Evolutionary conservation across 164 flowering plant species (phyloP), one percentile per base, ranked within the genome.

Genomic region (Chimonanthus praecox): DNA sequence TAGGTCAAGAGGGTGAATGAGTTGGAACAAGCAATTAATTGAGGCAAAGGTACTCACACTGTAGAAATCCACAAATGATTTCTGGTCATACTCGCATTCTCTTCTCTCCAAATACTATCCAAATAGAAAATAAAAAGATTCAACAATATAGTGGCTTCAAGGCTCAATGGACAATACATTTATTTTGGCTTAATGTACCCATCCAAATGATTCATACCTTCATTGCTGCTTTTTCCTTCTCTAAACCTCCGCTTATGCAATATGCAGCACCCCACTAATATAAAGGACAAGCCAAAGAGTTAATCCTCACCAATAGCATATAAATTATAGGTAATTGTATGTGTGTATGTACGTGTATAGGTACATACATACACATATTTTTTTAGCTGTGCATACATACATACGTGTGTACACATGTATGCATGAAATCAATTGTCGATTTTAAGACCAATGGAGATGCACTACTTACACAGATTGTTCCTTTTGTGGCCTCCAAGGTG

Each of bases 221-320:
- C 97, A 95, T 90, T n/a, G 94, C 92, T 45, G 77, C 69, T 71
- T 71, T 86, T 80, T 94, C 99, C 82, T 78, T 87, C 68, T 89
- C 95, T 62, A 87, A 84, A 44, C 97, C 88, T 70, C 99, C 99
- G 51, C 85, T 83, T 11, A 96, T 91, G 82, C 95, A 90, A 76
- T 81, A 96, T 7, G 97, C 99, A 80, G 90, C 91, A 77, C 99
- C 99, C 99, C 99, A 94, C 99, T 96, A 84, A 16, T 4, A 58
- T 60, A 76, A 49, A 13, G 6, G 10, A 20, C 49, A 43, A 45
- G 33, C 0, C 33, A 33, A 33, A 33, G 33, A 33, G 33, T 33
- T 33, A 33, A 33, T 33, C 33, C 33, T 33, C 33, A 33, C 33
- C 33, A 33, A 33, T 33, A 33, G 33, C 33, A 33, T 33, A 33